These are phyloP conservation scores for Besnoitia besnoiti DNA, from an alignment of 169 alveolate species.

Conservation along the genomic window DNA sequence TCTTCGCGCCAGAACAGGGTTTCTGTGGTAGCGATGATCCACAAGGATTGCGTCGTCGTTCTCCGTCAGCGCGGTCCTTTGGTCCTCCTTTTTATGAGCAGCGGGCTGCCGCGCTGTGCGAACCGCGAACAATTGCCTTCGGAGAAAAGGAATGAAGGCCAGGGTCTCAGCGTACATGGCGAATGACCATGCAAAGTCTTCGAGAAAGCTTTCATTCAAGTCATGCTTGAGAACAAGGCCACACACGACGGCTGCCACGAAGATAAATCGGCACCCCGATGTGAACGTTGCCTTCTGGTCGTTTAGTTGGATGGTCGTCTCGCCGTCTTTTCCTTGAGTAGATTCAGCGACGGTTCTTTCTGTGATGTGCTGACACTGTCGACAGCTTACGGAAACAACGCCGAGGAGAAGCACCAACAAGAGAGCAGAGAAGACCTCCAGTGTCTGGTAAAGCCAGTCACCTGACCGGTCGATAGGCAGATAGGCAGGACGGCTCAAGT, in stretches of 20 bases:
- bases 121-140: neutral
- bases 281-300: neutral
- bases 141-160: neutral
- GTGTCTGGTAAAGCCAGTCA: slow-evolving; percentile 6
- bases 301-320: neutral
- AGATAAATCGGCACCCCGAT: neutral
- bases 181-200: slow-evolving; percentile 6
- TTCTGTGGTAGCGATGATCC: neutral
- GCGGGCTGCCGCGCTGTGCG: neutral
- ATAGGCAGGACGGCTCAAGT: slow-evolving; percentile 20
- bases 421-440: slow-evolving; percentile 16
- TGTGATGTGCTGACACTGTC: neutral
- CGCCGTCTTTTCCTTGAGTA: neutral
- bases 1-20: slow-evolving; percentile 5
- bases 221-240: slow-evolving; percentile 27
- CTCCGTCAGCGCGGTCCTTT: neutral
- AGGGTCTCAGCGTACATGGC: slow-evolving; percentile 18
- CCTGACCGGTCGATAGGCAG: slow-evolving; percentile 8
- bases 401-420: neutral
- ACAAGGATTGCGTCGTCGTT: neutral
- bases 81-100: neutral
- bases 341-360: neutral
- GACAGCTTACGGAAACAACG: neutral
- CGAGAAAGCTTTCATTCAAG: slow-evolving; percentile 1
- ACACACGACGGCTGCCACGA: neutral